Evolutionary conservation across 2,329 filamentous ascomycete species (phyloP).

Genomic region (Zelopaecilomyces penicillatus): DNA sequence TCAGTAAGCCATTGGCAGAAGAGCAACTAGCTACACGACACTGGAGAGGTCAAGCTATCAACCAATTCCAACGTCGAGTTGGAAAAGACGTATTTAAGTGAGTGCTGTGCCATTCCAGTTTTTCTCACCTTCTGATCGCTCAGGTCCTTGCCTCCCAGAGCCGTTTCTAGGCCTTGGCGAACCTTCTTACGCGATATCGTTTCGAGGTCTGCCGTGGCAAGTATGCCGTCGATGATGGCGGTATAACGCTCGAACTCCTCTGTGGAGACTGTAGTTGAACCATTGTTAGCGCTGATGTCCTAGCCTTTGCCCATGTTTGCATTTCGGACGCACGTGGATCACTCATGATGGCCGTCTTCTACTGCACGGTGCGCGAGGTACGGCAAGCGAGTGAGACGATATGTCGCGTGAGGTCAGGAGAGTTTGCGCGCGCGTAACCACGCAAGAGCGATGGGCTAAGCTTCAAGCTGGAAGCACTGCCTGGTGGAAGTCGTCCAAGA

Average conservation of each 20-base stretch:
- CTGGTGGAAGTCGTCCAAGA: not conserved
- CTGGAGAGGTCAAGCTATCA: too few relatives aligned
- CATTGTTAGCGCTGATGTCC: too few relatives aligned
- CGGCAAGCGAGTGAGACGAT: not conserved
- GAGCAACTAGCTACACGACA: too few relatives aligned
- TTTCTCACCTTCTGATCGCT: constrained; percentile 47
- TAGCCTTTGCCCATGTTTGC: too few relatives aligned
- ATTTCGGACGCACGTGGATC: constrained; percentile 13
- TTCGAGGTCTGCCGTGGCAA: constrained; percentile 48
- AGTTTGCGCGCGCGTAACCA: constrained; percentile 7
- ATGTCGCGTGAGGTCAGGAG: constrained; percentile 4
- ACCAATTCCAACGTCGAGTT: too few relatives aligned
- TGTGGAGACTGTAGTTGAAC: constrained; percentile 32
- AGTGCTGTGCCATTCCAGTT: not conserved
- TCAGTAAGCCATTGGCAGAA: too few relatives aligned
- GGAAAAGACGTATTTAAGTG: too few relatives aligned
- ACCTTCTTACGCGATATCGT: constrained; percentile 59
- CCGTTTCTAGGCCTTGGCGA: constrained; percentile 45
- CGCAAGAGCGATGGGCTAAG: not conserved
- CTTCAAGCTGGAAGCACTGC: not conserved
- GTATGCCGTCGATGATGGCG: constrained; percentile 51
- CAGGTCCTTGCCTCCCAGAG: constrained; percentile 48
- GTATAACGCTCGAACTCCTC: constrained; percentile 47
- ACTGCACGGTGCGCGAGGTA: not conserved
- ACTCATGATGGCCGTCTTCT: constrained; percentile 13